Conservation (phyloP, 306 rosid genomes). For the Abrus pulchellus region DNA sequence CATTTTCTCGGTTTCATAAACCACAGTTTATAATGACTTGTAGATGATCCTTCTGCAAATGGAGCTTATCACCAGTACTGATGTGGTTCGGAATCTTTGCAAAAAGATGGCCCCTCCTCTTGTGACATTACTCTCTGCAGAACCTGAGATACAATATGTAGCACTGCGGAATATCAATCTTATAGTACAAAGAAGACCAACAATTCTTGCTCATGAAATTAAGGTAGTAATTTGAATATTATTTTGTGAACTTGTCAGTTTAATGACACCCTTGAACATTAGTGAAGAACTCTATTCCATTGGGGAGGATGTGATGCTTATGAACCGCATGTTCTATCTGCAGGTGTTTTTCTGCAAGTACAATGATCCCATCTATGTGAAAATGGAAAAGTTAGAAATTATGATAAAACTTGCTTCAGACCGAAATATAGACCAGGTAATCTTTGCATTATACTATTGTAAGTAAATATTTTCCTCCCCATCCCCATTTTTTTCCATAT, state of each 20-base stretch:
- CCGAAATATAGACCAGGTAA: slow-evolving; percentile 91
- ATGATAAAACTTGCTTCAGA: slow-evolving; percentile 97
- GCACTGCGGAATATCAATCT: slow-evolving; percentile 93
- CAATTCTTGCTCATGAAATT: slow-evolving; percentile 96
- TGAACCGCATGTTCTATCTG: slow-evolving; percentile 37
- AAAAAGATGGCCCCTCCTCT: slow-evolving; percentile 99
- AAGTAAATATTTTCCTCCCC: slow-evolving; percentile 23
- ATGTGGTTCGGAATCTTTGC: slow-evolving; percentile 93
- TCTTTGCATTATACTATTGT: slow-evolving; percentile 9
- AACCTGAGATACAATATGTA: slow-evolving; percentile 96
- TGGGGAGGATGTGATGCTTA: slow-evolving; percentile 34
- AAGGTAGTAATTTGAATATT: slow-evolving; percentile 63
- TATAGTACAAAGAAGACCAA: slow-evolving; percentile 93
- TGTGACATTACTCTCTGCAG: slow-evolving; percentile 91
- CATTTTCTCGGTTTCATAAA: slow-evolving; percentile 19
- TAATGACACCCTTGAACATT: slow-evolving; percentile 21
- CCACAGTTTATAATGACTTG: slow-evolving; percentile 40
- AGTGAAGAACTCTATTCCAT: not conserved
- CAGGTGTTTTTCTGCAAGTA: slow-evolving; percentile 97
- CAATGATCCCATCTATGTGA: slow-evolving; percentile 95
- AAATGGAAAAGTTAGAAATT: slow-evolving; percentile 94
- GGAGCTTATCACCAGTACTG: slow-evolving; percentile 96
- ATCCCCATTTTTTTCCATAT: not conserved
- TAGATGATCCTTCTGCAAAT: slow-evolving; percentile 98
- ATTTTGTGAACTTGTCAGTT: slow-evolving; percentile 19